Evolutionary conservation across 768 basidiomycete species (phyloP).

Genomic region (Pseudohyphozyma bogoriensis): DNA sequence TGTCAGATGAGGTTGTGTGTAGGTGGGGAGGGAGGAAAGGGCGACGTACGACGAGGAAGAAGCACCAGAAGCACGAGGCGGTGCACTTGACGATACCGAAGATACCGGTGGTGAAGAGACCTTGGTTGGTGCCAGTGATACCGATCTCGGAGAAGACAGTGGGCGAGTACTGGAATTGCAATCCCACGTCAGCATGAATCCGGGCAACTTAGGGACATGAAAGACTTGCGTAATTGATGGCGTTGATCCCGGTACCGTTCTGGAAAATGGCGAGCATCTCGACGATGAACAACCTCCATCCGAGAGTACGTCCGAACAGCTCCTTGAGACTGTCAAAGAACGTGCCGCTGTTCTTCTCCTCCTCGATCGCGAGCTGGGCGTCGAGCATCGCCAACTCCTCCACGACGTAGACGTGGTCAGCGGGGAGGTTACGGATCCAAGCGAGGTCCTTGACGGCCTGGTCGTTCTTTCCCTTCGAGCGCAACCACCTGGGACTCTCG

Average conservation of each 20-base stretch:
- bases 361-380: too few species aligned
- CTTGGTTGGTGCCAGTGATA: slow-evolving; percentile 20
- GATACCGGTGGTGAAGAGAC: slow-evolving; percentile 39
- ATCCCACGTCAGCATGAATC: too few species aligned
- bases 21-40: too few species aligned
- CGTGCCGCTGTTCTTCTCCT: slow-evolving; percentile 11
- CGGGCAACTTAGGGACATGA: too few species aligned
- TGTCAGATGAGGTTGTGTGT: too few species aligned
- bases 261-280: slow-evolving; percentile 44
- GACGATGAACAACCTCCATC: slow-evolving; percentile 40
- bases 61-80: slow-evolving; percentile 38
- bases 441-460: slow-evolving; percentile 35
- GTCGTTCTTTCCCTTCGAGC: slow-evolving; percentile 30
- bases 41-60: too few species aligned
- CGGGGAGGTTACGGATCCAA: slow-evolving; percentile 35
- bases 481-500: slow-evolving; percentile 38
- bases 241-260: slow-evolving; percentile 43
- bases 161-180: slow-evolving; percentile 40
- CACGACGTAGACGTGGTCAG: slow-evolving; percentile 10
- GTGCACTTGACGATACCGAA: slow-evolving; percentile 46
- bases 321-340: slow-evolving; percentile 24
- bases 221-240: too few species aligned
- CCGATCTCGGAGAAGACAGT: slow-evolving; percentile 44
- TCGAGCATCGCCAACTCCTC: slow-evolving; percentile 24
- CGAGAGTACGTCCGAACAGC: slow-evolving; percentile 19